Evolutionary conservation across 257 asterid species (phyloP).

Genomic region (Prunella vulgaris): DNA sequence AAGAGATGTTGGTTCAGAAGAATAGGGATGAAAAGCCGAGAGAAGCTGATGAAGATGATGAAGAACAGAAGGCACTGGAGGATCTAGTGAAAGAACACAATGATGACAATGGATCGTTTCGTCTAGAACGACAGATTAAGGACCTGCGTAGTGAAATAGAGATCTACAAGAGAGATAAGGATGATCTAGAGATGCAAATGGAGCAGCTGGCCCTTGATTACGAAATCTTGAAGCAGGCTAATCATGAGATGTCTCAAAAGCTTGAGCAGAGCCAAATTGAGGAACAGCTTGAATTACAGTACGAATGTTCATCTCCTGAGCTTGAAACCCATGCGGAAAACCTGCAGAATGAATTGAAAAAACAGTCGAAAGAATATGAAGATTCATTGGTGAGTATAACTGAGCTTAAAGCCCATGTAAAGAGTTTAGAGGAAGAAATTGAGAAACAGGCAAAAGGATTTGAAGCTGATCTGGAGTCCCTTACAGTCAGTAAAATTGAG

Average conservation of each 20-base stretch:
- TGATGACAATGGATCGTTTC: conserved; percentile 44
- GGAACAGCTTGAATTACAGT: conserved; percentile 80
- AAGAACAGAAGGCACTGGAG: conserved; percentile 80
- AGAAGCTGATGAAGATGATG: conserved; percentile 43
- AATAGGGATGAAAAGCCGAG: conserved; percentile 26
- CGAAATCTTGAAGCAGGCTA: conserved; percentile 89
- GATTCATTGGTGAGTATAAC: conserved; percentile 34
- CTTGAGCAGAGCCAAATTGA: conserved; percentile 78
- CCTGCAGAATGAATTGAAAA: conserved; percentile 53
- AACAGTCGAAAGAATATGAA: conserved; percentile 35
- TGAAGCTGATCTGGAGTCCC: conserved; percentile 56
- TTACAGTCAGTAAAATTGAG: conserved; percentile 55
- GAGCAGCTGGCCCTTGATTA: conserved; percentile 97
- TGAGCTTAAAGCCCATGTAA: conserved; percentile 50
- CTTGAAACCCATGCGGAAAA: conserved; percentile 51
- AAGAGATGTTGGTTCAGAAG: conserved; percentile 75
- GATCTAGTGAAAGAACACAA: conserved; percentile 64
- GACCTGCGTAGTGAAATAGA: conserved; percentile 66
- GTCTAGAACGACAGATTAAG: conserved; percentile 58
- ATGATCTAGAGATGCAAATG: conserved; percentile 84
- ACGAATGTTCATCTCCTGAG: conserved; percentile 70
- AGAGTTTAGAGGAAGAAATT: conserved; percentile 67
- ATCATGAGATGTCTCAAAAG: conserved; percentile 61
- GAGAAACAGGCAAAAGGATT: conserved; percentile 63
- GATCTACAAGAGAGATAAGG: conserved; percentile 64